Conservation (phyloP, 352 stramenopile genomes). For the Phytopythium boreale region DNA sequence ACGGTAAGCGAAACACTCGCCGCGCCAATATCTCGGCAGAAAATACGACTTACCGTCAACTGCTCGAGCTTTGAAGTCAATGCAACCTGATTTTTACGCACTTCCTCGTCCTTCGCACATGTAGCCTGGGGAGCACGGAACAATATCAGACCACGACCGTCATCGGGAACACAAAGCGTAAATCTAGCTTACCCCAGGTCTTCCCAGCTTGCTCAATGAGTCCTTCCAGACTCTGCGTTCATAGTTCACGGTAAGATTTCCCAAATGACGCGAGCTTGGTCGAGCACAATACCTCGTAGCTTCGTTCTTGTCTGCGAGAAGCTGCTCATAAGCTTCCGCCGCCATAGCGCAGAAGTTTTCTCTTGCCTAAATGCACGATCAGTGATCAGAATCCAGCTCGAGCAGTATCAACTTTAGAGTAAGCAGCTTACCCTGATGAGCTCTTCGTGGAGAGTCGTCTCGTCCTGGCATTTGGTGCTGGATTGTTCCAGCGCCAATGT, state of each 20-base stretch:
- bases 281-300: neutral
- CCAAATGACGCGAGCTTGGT: neutral
- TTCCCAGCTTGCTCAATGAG: neutral
- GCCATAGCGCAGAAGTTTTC: slow-evolving; percentile 25
- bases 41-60: slow-evolving; percentile 18
- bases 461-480: slow-evolving; percentile 6
- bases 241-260: neutral
- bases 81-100: slow-evolving; percentile 14
- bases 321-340: slow-evolving; percentile 17
- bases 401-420: neutral
- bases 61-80: slow-evolving; percentile 22
- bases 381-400: neutral
- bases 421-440: slow-evolving; percentile 14
- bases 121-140: slow-evolving; percentile 17
- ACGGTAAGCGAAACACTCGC: neutral
- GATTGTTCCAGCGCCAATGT: slow-evolving; percentile 8
- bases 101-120: slow-evolving; percentile 27
- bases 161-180: neutral
- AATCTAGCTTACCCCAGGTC: neutral
- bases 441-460: slow-evolving; percentile 18
- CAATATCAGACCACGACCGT: neutral
- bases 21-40: neutral
- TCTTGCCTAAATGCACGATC: slow-evolving; percentile 11
- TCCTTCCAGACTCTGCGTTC: neutral
- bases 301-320: neutral